phyloP scores from a whole-genome alignment of 75 land plant species.

The Isoetes taiwanensis region DNA sequence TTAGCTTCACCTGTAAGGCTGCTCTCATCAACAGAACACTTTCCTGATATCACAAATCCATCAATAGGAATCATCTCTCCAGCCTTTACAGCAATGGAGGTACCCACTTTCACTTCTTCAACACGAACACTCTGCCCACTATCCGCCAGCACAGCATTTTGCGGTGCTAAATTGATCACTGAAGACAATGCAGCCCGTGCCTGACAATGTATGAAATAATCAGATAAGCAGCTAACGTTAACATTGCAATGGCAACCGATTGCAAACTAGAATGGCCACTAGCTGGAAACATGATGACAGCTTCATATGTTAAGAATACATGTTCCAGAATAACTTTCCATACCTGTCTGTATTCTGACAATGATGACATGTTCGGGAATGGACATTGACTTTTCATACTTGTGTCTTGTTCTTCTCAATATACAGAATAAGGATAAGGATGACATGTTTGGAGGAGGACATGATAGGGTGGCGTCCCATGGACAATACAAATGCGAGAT shows the following conservation, averaged over 20 bases:
- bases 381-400: no score
- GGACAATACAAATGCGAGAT: no score
- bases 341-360: no score
- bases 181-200: slow-evolving; percentile 69
- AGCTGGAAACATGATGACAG: no score
- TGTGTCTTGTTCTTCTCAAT: no score
- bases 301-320: no score
- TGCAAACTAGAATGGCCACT: no score
- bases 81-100: slow-evolving; percentile 61
- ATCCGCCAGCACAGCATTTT: slow-evolving; percentile 59
- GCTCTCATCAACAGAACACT: slow-evolving; percentile 72
- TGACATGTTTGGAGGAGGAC: not conserved
- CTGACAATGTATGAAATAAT: slow-evolving; percentile 30
- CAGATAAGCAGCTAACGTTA: not conserved
- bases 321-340: no score
- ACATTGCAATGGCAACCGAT: no score
- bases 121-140: slow-evolving; percentile 46
- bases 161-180: slow-evolving; percentile 62
- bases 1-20: slow-evolving; percentile 74
- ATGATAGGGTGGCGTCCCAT: not conserved
- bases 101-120: slow-evolving; percentile 51
- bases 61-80: slow-evolving; percentile 89
- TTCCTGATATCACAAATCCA: slow-evolving; percentile 69
- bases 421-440: slow-evolving; percentile 3
- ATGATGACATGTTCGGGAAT: no score